These are phyloP conservation scores for Hypoxylon sp. DNA, from an alignment of 2,329 filamentous ascomycete genomes.

Conservation along the genomic window DNA sequence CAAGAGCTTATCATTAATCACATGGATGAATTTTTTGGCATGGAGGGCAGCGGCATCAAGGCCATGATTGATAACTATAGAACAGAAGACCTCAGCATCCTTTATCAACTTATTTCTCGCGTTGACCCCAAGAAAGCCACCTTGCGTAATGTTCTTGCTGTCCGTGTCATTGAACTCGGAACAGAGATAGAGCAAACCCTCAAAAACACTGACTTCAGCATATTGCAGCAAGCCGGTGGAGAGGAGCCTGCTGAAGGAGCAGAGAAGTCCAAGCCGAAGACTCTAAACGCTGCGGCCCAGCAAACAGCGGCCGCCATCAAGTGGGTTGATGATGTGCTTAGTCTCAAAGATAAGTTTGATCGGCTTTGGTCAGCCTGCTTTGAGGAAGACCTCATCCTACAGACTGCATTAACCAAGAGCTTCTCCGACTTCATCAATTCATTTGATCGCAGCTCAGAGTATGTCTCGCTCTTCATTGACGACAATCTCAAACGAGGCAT, in stretches of 20 bases:
- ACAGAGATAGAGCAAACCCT: slow-evolving; percentile 82
- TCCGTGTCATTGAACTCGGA: slow-evolving; percentile 84
- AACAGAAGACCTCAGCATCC: slow-evolving; percentile 80
- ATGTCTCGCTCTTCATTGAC: slow-evolving; percentile 95
- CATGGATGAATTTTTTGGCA: slow-evolving; percentile 83
- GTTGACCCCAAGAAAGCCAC: slow-evolving; percentile 82
- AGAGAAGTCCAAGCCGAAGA: slow-evolving; percentile 64
- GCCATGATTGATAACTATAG: slow-evolving; percentile 95
- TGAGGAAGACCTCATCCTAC: slow-evolving; percentile 79
- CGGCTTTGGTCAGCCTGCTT: slow-evolving; percentile 82
- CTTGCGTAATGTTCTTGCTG: slow-evolving; percentile 79
- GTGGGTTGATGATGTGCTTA: slow-evolving; percentile 94
- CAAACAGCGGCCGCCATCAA: slow-evolving; percentile 90
- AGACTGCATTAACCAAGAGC: slow-evolving; percentile 86
- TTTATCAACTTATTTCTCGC: slow-evolving; percentile 84
- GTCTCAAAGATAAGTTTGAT: slow-evolving; percentile 91
- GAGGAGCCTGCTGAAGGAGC: slow-evolving; percentile 64
- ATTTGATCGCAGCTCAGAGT: slow-evolving; percentile 89
- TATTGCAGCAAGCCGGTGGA: slow-evolving; percentile 53
- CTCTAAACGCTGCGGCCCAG: slow-evolving; percentile 75
- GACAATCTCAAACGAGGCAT: slow-evolving; percentile 95
- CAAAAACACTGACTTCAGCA: slow-evolving; percentile 69
- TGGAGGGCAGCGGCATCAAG: slow-evolving; percentile 86
- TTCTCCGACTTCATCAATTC: slow-evolving; percentile 94
- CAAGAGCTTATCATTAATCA: slow-evolving; percentile 83